Evolutionary conservation across 192 early-diverging fungal genomes (phyloP), one percentile per base, ranked within the genome.

Genomic region (Borealophlyctis nickersoniae): DNA sequence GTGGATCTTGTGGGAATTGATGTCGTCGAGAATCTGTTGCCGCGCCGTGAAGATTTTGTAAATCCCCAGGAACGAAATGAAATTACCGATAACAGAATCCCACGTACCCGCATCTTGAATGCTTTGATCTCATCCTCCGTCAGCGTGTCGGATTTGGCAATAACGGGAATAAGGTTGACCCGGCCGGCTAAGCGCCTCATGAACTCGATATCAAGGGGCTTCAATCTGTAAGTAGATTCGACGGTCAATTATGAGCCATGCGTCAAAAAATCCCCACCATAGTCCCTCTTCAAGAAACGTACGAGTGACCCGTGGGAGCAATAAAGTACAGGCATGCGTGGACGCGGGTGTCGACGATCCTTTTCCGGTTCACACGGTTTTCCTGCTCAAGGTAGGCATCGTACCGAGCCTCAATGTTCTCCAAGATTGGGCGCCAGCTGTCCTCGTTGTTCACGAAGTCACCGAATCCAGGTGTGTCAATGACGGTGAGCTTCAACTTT

Each of bases 261-360:
- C n/a, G n/a, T n/a, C n/a, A n/a, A n/a, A n/a, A n/a, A n/a, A n/a
- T n/a, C n/a, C n/a, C n/a, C n/a, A n/a, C n/a, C n/a, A n/a, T n/a
- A n/a, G n/a, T n/a, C n/a, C n/a, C n/a, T n/a, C n/a, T n/a, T n/a
- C n/a, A n/a, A n/a, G n/a, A n/a, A n/a, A 64, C 62, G 29, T 56
- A 64, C 62, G 79, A 77, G 81, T 97, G 95, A 22, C 97, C 97
- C 36, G 94, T 98, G 24, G 97, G 95, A 28, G 93, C 84, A 66
- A 99, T 97, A 73, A 99, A 99, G 82, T 99, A 99, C 58, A 99
- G 77, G 53, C 95, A 88, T 7, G 92, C 90, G 72, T 99, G 97
- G 30, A 99, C 86, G 51, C 97, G 87, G 67, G 90, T 77, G 73
- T 81, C 79, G 24, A 77, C 73, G 52, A 76, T 76, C 19, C 73